These are phyloP conservation scores for Aspergillus pseudonomiae DNA, from an alignment of 2,329 filamentous ascomycete species.

Conservation along the genomic window DNA sequence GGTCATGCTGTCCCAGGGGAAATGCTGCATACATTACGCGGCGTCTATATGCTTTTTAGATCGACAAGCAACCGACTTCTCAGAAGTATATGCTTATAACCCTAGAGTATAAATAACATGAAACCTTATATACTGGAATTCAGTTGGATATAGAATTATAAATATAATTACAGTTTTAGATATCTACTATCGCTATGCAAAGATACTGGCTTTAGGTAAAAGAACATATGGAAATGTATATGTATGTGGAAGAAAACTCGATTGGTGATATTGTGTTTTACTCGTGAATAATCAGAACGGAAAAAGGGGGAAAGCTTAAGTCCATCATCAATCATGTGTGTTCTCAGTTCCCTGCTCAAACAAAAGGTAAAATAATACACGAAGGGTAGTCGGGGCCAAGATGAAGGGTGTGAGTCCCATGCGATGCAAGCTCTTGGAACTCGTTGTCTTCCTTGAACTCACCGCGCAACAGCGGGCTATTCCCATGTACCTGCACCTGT, in stretches of 20 bases:
- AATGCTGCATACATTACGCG: background rate
- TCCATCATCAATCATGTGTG: background rate
- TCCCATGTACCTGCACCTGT: slow-evolving; percentile 12
- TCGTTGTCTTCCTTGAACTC: slow-evolving; percentile 10
- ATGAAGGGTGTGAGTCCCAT: background rate
- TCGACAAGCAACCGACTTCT: background rate
- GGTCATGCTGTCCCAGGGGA: background rate
- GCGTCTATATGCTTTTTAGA: background rate
- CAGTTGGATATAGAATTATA: too few relatives aligned
- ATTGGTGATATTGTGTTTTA: background rate
- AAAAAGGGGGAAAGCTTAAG: background rate
- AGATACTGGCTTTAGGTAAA: too few relatives aligned
- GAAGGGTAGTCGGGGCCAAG: background rate
- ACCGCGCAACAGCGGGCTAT: slow-evolving; percentile 8
- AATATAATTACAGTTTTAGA: too few relatives aligned
- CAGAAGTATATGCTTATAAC: background rate
- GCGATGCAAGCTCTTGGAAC: slow-evolving; percentile 11
- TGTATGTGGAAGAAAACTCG: too few relatives aligned
- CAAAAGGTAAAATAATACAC: background rate
- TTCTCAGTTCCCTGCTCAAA: background rate
- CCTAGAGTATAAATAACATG: background rate
- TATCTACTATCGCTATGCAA: too few relatives aligned
- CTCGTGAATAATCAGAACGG: background rate
- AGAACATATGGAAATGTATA: too few relatives aligned
- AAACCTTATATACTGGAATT: background rate